These are phyloP conservation scores for Lachnellula hyalina DNA, from an alignment of 2,329 filamentous ascomycete species.

Conservation along the genomic window DNA sequence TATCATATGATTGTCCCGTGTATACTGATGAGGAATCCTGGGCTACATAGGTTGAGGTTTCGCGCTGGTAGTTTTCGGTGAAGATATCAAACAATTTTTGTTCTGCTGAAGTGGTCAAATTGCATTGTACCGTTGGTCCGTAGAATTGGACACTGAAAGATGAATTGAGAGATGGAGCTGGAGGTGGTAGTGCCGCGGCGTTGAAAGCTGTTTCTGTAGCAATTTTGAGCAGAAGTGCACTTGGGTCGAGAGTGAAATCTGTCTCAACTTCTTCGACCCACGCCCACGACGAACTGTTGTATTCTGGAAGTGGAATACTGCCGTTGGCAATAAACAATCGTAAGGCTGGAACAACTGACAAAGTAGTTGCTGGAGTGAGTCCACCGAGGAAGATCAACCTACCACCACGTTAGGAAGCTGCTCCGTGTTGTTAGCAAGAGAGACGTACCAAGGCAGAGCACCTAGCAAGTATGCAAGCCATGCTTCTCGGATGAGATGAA, in stretches of 20 bases:
- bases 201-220: not conserved
- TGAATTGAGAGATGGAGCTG: constrained; percentile 8
- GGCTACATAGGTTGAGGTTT: too few species aligned
- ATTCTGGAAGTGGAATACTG: not conserved
- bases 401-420: not conserved
- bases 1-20: not conserved
- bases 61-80: too few species aligned
- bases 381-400: constrained; percentile 7
- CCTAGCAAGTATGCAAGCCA: constrained; percentile 2
- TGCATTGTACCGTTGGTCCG: constrained; percentile 14
- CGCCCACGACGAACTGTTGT: not conserved
- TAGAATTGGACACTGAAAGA: constrained; percentile 15
- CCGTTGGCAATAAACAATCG: too few species aligned
- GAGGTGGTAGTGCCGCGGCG: constrained; percentile 2
- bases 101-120: constrained; percentile 2
- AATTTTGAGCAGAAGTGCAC: not conserved
- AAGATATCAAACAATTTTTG: not conserved
- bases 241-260: not conserved
- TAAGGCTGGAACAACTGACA: constrained; percentile 1
- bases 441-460: constrained; percentile 2
- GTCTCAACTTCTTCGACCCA: too few species aligned
- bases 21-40: too few species aligned
- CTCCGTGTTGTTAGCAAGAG: not conserved
- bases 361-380: constrained; percentile 6
- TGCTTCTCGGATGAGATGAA: constrained; percentile 6